Conservation (phyloP, 2,329 filamentous ascomycete genomes). For the Penicillium freii region DNA sequence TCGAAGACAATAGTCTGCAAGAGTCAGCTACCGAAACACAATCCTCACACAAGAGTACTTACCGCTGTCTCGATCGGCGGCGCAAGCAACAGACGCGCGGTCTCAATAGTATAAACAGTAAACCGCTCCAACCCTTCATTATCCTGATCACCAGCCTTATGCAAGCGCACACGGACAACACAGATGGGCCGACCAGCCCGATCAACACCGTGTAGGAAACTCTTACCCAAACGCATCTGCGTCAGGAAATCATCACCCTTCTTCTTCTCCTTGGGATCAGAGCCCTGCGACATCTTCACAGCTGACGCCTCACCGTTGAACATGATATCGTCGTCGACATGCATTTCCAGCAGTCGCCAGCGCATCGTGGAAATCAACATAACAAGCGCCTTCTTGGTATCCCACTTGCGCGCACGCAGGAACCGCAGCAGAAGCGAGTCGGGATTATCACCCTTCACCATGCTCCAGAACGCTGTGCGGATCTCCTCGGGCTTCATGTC, state of each 20-base stretch:
- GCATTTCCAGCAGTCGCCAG: conserved; percentile 80
- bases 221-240: conserved; percentile 88
- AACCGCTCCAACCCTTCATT: conserved; percentile 80
- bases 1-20: conserved; percentile 85
- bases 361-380: conserved; percentile 95
- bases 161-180: conserved; percentile 76
- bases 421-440: conserved; percentile 81
- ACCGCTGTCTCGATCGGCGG: conserved; percentile 88
- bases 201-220: conserved; percentile 84
- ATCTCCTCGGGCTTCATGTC: conserved; percentile 75
- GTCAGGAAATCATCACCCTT: conserved; percentile 73
- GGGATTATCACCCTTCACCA: conserved; percentile 94
- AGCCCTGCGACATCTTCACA: conserved; percentile 58
- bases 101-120: conserved; percentile 93
- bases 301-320: conserved; percentile 68
- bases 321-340: conserved; percentile 88
- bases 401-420: conserved; percentile 89
- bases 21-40: conserved; percentile 19
- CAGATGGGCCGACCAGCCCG: conserved; percentile 83
- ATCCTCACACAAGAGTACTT: conserved; percentile 43
- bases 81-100: conserved; percentile 76
- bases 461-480: conserved; percentile 79
- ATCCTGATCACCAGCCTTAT: conserved; percentile 77
- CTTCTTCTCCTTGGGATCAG: conserved; percentile 63
- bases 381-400: conserved; percentile 84